Evolutionary conservation across 1,284 basidiomycete genomes (phyloP), one percentile per base, ranked within the genome.

Genomic region (Ustilago xerochloae): DNA sequence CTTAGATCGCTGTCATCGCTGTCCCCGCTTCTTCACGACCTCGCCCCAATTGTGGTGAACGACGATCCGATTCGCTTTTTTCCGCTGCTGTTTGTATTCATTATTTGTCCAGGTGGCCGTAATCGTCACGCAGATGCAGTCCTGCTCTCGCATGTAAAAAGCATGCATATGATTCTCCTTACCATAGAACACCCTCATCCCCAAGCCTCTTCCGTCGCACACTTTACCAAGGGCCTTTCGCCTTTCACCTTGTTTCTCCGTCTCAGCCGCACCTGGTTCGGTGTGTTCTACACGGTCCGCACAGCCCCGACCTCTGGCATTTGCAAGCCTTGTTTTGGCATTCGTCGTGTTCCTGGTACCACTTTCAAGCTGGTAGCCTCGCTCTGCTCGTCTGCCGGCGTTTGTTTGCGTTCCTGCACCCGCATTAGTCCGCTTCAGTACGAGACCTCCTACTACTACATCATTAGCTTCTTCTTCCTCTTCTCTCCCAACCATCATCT

Each of bases 91-190:
- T n/a, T 41, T 33, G 24, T 30, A 20, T 16, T 33, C 49, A 22
- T 39, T 39, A 41, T 39, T 18, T 33, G 22, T 18, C 45, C 32
- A n/a, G 24, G n/a, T 46, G 24, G 18, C 28, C 48, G 38, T 43
- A 46, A 33, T 50, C 20, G 24, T 45, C 36, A 32, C 52, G 51
- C 41, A 33, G 30, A 56, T 61, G 53, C 53, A 48, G 15, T 52
- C 29, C 20, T 35, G 33, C 33, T 15, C 48, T 47, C 64, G 58
- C 56, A 52, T 67, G n/a, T 52, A 38, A 63, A 59, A 62, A 54
- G 39, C 54, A 46, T 68, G 59, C 65, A 68, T 58, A 39, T 36
- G 28, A 54, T 33, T 63, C 65, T 36, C 65, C 65, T 68, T 68
- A 63, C 59, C 65, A 63, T 68, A 47, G 36, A 68, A 54, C 54